Base-by-base conservation (phyloP, 2,329 filamentous ascomycete genomes). In the Achaetomium macrosporum region DNA sequence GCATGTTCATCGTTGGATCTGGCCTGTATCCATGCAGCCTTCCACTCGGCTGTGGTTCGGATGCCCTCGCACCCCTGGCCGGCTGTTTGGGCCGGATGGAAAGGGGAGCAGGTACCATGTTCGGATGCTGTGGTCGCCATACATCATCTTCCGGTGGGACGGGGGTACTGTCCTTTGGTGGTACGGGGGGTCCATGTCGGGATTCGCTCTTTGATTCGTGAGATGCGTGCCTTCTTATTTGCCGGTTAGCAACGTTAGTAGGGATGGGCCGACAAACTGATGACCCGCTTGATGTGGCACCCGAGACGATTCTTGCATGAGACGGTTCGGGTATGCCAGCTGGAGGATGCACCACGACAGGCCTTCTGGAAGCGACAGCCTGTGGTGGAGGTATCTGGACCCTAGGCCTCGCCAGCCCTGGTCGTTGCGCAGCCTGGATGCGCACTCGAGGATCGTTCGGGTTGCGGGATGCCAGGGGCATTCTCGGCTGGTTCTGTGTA, bases 81-180 rank as follows among this genome's bases (percentile, higher is more conserved):
- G 19, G 39, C 7, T 12, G 17, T 17, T 41, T 43, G 25, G 30
- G 1, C 30, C 30, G 42, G 11, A 44, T 8, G 30, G 42, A 12
- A 13, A 50, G 47, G 5, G 47, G 47, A 5, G 47, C 31, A 5
- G 47, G 47, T 15, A 20, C 47, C 40, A 50, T 9, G 40, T 30
- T 31, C 17, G 40, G 49, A 13, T 40, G 42, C 9, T 35, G 35
- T 5, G 48, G 35, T 8, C 13, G 29, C 36, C 48, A 45, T 33
- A 8, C 13, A 47, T 45, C 30, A 19, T 19, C 31, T 29, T 7
- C 15, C 10, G 49, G 20, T 16, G 49, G 40, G n/a, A 37, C 11
- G 1, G 47, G 19, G 11, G 42, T 20, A 11, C 11, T 11, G 42
- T 51, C 50, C n/a, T 51, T 51, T 12, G 30, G 47, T 11, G 31